Base-by-base conservation (phyloP, 2,329 filamentous ascomycete genomes). In the Epichloe amarillans region DNA sequence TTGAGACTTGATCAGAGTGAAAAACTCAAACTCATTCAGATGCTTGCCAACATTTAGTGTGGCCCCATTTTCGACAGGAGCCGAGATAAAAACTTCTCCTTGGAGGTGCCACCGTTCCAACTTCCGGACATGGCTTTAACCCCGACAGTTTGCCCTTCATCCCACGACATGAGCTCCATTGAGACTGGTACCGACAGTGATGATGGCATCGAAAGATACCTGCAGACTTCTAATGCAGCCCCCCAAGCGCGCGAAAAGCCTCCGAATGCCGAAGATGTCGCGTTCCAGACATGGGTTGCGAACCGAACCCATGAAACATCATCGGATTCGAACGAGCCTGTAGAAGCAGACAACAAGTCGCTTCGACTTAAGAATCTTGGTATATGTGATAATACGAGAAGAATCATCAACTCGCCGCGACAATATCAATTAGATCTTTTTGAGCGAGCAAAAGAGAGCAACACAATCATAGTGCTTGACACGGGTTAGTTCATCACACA, bases 371-470 rank as follows among this genome's bases (percentile, higher is more conserved):
- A 3, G 19, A 17, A 43, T 26, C 10, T 10, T 14, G 19, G n/a
- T 14, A 17, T 23, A 26, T 10, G 14, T 26, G 37, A 12, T n/a
- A 30, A 50, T 47, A 14, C 26, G 30, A 64, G 67, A 21, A 71
- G 68, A 37, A 86, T 88, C 49, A 89, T 93, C 53, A 77, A 81
- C 11, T 84, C 82, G 49, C 88, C 90, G 0, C 77, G 91, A 46
- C 88, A 95, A 60, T 98, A 97, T 61, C 93, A 98, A 64, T 71
- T 87, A 12, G 91, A 97, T 62, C 75, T 98, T 0, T 97, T 93
- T 60, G 88, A 96, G 64, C 79, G 79, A 55, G 91, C 93, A 4
- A 95, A 93, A 62, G 62, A 77, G 48, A 78, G 83, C 57, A 98
- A 98, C 62, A 86, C 84, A 7, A 95, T 98, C 57, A 90, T 93